Conservation (phyloP, 306 rosid species). For the Elaeagnus macrophylla region DNA sequence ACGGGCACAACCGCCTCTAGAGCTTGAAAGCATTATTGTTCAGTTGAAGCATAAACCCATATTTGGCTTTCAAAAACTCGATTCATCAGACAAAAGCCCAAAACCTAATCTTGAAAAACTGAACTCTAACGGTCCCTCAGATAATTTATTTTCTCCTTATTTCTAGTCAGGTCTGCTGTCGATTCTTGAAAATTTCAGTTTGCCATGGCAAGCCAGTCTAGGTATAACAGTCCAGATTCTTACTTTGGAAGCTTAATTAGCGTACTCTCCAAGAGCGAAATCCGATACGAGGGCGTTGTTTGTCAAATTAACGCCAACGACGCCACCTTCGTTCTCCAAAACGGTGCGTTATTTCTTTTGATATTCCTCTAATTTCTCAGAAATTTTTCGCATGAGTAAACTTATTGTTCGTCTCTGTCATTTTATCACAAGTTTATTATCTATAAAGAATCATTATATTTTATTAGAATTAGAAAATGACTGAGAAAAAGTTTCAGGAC, state of each 20-base stretch:
- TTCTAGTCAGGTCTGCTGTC: background rate
- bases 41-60: too few species aligned
- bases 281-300: constrained; percentile 69
- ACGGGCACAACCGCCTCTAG: too few species aligned
- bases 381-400: background rate
- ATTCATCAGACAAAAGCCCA: background rate
- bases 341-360: constrained; percentile 25
- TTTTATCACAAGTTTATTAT: too few species aligned
- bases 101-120: background rate
- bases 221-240: constrained; percentile 22
- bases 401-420: too few species aligned
- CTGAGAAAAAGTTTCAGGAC: too few species aligned
- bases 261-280: constrained; percentile 56
- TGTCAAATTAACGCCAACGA: constrained; percentile 32
- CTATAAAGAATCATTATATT: too few species aligned
- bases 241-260: constrained; percentile 54
- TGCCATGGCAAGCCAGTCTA: constrained; percentile 38
- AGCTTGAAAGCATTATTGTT: too few species aligned
- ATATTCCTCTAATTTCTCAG: background rate
- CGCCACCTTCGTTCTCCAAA: constrained; percentile 54
- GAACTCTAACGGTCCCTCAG: background rate
- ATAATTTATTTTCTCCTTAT: background rate
- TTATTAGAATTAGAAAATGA: too few species aligned
- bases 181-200: background rate
- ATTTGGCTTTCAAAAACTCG: too few species aligned